Evolutionary conservation across 768 basidiomycete species (phyloP), one percentile per base, ranked within the genome.

Genomic region (Xerocomellus amylosporus): DNA sequence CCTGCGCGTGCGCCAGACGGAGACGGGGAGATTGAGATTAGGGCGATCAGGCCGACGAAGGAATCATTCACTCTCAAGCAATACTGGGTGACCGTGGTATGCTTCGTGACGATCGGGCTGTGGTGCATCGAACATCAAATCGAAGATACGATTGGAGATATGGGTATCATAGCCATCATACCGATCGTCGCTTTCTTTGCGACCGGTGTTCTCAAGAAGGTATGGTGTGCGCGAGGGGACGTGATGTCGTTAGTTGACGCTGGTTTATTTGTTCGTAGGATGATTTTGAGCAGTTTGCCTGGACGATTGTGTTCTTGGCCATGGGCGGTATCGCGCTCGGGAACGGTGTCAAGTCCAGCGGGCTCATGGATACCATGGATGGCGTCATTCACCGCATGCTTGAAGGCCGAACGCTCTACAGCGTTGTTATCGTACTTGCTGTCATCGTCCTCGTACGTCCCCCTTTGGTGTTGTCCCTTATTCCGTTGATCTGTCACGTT

Each of bases 271-370:
- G 7, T 46, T 36, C 38, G 17, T 66, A 94, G 92, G 92, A 93
- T 55, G 93, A 97, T 71, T 98, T 96, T 69, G 93, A 96, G 65
- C 90, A 92, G 64, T 93, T 93, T 71, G 80, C 88, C 53, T 96
- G 94, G 94, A 87, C 87, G 8, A 93, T 96, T 51, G 93, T 98
- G 26, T 96, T 96, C 74, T 79, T 96, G 54, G 93, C 93, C 5
- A 99, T 98, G 97, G 96, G 96, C 22, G 97, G 97, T 37, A 95
- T 98, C 48, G 93, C 94, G 0, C 82, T 98, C 4, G 97, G 97
- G 51, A 89, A 96, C 63, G 95, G 94, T 6, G 96, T 98, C 15
- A 80, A 82, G 39, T 86, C 90, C 6, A 94, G 92, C 50, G 97
- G 97, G 0, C 77, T 99, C 24, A 77, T 98, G 36, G 81, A 86